Evolutionary conservation across 192 early-diverging fungal species (phyloP).

Genomic region (Backusella sp.): DNA sequence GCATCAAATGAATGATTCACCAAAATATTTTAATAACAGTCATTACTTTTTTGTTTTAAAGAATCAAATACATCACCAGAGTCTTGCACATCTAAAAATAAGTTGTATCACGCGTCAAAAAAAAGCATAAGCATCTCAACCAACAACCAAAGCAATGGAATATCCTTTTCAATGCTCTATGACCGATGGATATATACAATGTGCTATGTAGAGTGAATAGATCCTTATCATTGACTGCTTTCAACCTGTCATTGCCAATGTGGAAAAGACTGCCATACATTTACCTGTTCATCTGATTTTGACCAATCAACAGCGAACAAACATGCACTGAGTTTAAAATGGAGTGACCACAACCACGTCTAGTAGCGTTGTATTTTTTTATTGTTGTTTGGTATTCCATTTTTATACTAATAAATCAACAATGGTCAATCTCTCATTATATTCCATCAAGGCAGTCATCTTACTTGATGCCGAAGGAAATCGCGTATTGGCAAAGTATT

Average conservation of each 20-base stretch:
- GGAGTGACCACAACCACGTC: neutral
- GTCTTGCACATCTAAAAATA: slow-evolving; percentile 1
- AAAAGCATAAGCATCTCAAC: slow-evolving; percentile 2
- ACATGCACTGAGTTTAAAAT: neutral
- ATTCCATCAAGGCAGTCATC: slow-evolving; percentile 85
- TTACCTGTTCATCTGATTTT: neutral
- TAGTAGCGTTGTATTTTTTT: neutral
- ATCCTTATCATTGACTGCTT: neutral
- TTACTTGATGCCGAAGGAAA: slow-evolving; percentile 92
- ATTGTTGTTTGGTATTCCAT: neutral
- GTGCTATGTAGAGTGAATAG: no score
- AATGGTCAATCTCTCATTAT: slow-evolving; percentile 82
- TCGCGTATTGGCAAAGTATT: slow-evolving; percentile 94
- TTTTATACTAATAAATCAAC: neutral
- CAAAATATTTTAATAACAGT: neutral
- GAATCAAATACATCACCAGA: neutral
- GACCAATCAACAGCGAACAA: neutral
- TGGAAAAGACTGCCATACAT: neutral
- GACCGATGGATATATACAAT: neutral
- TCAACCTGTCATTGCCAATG: neutral
- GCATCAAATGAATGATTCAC: neutral
- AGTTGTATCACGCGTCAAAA: slow-evolving; percentile 1
- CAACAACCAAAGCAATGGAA: neutral
- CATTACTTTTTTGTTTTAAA: neutral
- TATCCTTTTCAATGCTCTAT: neutral